Percentiles rank a stretch among this genome's conserved stretches.
Evolutionary conservation across 768 basidiomycete species (phyloP).

Genomic region (Termitomyces sp.): DNA sequence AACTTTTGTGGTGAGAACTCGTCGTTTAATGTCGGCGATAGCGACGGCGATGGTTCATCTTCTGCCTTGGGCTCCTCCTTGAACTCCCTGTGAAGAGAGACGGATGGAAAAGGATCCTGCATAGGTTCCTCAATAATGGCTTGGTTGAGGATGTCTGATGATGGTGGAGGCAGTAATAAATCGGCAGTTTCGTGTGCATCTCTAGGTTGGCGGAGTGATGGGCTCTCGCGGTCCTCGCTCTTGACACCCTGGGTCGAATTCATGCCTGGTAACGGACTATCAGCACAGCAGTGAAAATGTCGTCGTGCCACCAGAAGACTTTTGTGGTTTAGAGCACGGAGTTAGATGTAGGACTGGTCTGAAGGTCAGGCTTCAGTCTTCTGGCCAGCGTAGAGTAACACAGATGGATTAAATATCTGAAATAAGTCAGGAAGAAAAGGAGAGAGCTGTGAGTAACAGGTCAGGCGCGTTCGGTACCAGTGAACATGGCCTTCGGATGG

Average conservation of each 20-base stretch:
- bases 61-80: conserved; percentile 27
- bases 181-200: conserved; percentile 8
- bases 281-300: neutral
- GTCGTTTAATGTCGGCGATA: conserved; percentile 30
- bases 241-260: conserved; percentile 6
- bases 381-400: conserved; percentile 1
- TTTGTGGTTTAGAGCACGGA: conserved; percentile 1
- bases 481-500: conserved; percentile 11
- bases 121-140: conserved; percentile 16
- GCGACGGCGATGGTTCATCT: conserved; percentile 24
- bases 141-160: conserved; percentile 17
- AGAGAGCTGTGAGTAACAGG: neutral
- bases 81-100: conserved; percentile 23
- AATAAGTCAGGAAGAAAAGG: conserved; percentile 6
- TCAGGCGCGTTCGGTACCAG: conserved; percentile 8
- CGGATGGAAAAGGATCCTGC: conserved; percentile 20
- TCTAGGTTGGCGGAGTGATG: conserved; percentile 14
- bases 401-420: conserved; percentile 5
- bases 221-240: conserved; percentile 15
- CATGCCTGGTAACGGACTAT: conserved; percentile 8
- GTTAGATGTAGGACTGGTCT: neutral
- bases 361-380: conserved; percentile 3
- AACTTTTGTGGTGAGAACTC: conserved; percentile 26
- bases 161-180: conserved; percentile 16
- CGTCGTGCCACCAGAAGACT: conserved; percentile 3